A percentile compares a stretch with the other conserved stretches of the same genome.
phyloP scores from a whole-genome alignment of 495 filamentous ascomycete genomes.

The Neurospora discreta region DNA sequence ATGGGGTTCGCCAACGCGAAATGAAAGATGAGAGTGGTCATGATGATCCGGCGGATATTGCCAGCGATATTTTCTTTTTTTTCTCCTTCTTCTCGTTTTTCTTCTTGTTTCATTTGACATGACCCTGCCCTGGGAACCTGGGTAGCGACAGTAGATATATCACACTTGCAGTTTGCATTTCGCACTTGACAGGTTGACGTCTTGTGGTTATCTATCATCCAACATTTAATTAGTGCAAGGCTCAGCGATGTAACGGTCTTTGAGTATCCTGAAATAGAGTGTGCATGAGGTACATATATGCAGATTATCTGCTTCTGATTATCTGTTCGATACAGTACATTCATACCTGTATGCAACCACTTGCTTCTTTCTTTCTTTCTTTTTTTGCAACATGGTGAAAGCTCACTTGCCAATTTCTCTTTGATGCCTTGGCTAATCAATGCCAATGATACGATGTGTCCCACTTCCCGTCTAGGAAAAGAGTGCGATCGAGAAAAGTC shows the following conservation, averaged over 20 bases:
- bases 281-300: not conserved
- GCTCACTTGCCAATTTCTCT: not conserved
- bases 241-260: not conserved
- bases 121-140: not conserved
- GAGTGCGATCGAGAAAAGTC: not conserved
- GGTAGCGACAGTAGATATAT: not conserved
- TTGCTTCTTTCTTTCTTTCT: too few relatives aligned
- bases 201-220: not conserved
- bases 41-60: not conserved
- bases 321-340: too few relatives aligned
- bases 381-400: not conserved
- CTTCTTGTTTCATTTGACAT: not conserved
- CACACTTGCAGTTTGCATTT: not conserved
- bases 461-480: not conserved
- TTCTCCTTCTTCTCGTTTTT: not conserved
- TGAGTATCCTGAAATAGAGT: not conserved
- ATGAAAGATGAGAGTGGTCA: not conserved
- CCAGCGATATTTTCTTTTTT: not conserved
- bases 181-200: not conserved
- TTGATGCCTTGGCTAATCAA: not conserved
- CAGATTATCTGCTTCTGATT: not conserved
- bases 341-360: not conserved
- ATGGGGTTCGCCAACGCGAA: not conserved
- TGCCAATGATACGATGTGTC: not conserved
- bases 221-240: not conserved